A percentile compares a stretch with the other conserved stretches of the same genome.
Conservation (phyloP, 495 filamentous ascomycete species). For the Cercophora samala region DNA sequence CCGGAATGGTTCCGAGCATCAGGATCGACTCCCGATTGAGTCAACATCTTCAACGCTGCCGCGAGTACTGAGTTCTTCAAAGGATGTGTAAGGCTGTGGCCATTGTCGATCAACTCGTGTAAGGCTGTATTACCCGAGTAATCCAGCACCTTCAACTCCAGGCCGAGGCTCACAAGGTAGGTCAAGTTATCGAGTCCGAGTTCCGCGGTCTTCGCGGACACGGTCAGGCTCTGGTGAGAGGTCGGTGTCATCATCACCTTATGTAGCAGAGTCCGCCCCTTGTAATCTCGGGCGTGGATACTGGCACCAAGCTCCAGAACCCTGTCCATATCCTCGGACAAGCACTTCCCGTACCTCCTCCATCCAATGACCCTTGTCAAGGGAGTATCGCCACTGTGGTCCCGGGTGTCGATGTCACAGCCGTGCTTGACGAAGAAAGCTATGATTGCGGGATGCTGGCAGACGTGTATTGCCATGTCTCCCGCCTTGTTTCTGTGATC, state of each 20-base stretch:
- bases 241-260: background rate
- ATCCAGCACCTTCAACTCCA: conserved; percentile 9
- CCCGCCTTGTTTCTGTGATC: conserved; percentile 13
- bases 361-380: conserved; percentile 7
- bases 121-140: conserved; percentile 18
- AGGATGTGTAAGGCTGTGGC: background rate
- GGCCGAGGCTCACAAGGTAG: conserved; percentile 1
- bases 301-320: conserved; percentile 11
- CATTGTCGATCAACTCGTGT: conserved; percentile 11
- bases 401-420: conserved; percentile 25
- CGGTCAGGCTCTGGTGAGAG: background rate
- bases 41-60: conserved; percentile 3
- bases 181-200: conserved; percentile 8
- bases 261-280: conserved; percentile 16
- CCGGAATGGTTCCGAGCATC: conserved; percentile 15
- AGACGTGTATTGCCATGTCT: conserved; percentile 13
- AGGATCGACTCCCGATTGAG: conserved; percentile 14
- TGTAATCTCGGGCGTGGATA: conserved; percentile 15
- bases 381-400: conserved; percentile 21
- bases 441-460: background rate
- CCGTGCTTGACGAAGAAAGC: conserved; percentile 16
- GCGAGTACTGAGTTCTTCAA: background rate
- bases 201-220: background rate
- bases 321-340: background rate
- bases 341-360: background rate